phyloP scores from a whole-genome alignment of 2,329 filamentous ascomycete genomes.

The Pseudonectria buxi region DNA sequence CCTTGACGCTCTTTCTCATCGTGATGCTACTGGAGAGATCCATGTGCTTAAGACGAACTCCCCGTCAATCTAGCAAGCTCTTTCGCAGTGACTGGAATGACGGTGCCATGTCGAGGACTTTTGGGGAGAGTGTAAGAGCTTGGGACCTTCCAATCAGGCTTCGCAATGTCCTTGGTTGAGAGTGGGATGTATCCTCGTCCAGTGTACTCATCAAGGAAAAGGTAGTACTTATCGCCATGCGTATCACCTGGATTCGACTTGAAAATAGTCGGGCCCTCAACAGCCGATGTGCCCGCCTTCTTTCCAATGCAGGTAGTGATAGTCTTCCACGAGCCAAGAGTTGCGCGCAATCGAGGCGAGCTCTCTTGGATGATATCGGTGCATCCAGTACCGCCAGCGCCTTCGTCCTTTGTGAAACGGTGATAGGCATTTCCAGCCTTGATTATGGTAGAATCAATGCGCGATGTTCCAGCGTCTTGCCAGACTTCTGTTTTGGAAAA shows the following conservation, averaged over 20 bases:
- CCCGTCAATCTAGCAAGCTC: conserved; percentile 9
- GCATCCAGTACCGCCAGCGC: conserved; percentile 41
- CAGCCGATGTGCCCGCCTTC: conserved; percentile 39
- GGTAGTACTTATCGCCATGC: conserved; percentile 46
- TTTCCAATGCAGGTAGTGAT: conserved; percentile 43
- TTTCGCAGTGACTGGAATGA: conserved; percentile 41
- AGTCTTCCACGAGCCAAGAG: conserved; percentile 35
- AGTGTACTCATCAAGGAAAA: conserved; percentile 49
- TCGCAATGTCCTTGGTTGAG: conserved; percentile 42
- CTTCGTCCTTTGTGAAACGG: conserved; percentile 51
- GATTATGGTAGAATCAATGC: conserved; percentile 47
- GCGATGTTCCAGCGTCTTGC: conserved; percentile 44
- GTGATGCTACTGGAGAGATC: too few relatives aligned
- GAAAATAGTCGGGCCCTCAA: conserved; percentile 48
- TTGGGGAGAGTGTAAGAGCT: conserved; percentile 38
- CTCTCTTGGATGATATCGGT: conserved; percentile 48
- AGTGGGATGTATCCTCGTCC: conserved; percentile 47
- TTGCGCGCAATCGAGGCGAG: conserved; percentile 34
- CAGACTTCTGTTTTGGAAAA: conserved; percentile 41
- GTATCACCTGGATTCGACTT: conserved; percentile 42
- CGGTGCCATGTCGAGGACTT: conserved; percentile 47
- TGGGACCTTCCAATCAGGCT: conserved; percentile 42
- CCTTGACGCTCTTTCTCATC: too few relatives aligned
- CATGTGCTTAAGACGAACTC: too few relatives aligned
- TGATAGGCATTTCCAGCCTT: conserved; percentile 36